These are phyloP conservation scores for Cryptosporidium xiaoi DNA, from an alignment of 169 alveolate species.

Conservation along the genomic window DNA sequence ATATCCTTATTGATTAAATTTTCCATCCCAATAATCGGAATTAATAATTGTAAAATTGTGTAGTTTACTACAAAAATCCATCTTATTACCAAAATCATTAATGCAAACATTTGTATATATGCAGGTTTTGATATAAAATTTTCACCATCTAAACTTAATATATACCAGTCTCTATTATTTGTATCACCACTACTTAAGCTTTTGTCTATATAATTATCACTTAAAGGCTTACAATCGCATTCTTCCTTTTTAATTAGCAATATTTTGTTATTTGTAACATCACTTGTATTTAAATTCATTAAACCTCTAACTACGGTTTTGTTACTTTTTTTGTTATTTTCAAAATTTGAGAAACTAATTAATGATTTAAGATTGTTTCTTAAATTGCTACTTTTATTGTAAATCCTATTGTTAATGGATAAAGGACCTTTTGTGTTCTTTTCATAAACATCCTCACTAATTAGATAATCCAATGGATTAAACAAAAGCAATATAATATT, in stretches of 20 bases:
- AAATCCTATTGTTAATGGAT: not conserved
- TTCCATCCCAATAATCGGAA: constrained; percentile 11
- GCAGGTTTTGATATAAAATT: constrained; percentile 17
- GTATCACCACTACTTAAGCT: not conserved
- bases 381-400: not conserved
- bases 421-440: not conserved
- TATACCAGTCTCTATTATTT: not conserved
- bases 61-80: constrained; percentile 16
- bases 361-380: not conserved
- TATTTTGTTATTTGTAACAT: not conserved
- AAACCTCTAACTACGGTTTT: not conserved
- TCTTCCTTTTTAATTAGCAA: constrained; percentile 21
- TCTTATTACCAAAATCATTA: constrained; percentile 20
- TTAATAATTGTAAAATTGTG: constrained; percentile 9
- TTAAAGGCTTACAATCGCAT: constrained; percentile 23
- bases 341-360: not conserved
- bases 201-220: not conserved
- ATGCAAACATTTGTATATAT: constrained; percentile 15
- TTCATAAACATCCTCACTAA: not conserved
- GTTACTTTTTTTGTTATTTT: not conserved
- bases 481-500: not conserved
- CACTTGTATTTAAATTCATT: not conserved
- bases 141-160: constrained; percentile 29
- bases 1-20: not conserved
- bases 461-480: not conserved